Conservation (phyloP, 129 eudicot genomes). For the Pulicaria dysenterica region DNA sequence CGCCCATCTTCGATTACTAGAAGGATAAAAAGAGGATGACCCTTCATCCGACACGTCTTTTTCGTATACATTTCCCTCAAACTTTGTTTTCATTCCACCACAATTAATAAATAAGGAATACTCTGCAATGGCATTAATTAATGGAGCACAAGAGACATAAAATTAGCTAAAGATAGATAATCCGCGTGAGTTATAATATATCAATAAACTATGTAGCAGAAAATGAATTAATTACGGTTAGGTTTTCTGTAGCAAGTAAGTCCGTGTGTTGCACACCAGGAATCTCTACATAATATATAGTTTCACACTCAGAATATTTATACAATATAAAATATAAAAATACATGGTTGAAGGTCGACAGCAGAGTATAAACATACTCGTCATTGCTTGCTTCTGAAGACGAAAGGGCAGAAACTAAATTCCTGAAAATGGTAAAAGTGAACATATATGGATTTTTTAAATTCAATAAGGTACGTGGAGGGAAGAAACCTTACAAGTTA, state of each 20-base stretch:
- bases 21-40: slow-evolving; percentile 51
- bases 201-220: neutral
- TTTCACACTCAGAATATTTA: slow-evolving; percentile 3
- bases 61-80: slow-evolving; percentile 53
- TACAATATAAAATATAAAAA: slow-evolving; percentile 5
- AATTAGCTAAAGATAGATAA: neutral
- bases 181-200: neutral
- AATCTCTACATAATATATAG: slow-evolving; percentile 37
- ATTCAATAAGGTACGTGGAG: neutral
- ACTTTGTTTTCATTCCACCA: slow-evolving; percentile 50
- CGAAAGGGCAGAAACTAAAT: slow-evolving; percentile 62
- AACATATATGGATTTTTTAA: neutral
- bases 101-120: slow-evolving; percentile 67
- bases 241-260: slow-evolving; percentile 58
- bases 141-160: neutral
- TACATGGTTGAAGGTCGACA: neutral
- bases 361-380: slow-evolving; percentile 45
- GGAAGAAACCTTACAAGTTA: slow-evolving; percentile 46
- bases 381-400: slow-evolving; percentile 37
- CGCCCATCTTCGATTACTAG: slow-evolving; percentile 59
- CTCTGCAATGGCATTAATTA: slow-evolving; percentile 38
- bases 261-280: slow-evolving; percentile 66
- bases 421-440: slow-evolving; percentile 52
- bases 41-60: slow-evolving; percentile 40
- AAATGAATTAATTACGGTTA: slow-evolving; percentile 34